Conservation (phyloP, 1,284 basidiomycete species). For the Somion occarium region DNA sequence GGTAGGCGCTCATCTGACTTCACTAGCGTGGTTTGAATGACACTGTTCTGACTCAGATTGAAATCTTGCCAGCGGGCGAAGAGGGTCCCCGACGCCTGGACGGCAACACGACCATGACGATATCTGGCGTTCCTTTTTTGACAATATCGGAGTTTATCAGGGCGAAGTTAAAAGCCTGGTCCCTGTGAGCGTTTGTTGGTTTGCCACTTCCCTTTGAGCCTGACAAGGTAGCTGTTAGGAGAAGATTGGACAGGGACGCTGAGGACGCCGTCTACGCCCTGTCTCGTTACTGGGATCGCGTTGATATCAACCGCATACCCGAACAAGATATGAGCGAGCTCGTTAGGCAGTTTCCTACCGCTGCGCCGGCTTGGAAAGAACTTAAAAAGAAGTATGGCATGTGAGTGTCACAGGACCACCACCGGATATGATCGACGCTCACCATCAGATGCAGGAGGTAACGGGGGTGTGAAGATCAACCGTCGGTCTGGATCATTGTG, state of each 20-base stretch:
- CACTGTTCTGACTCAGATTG: constrained; percentile 47
- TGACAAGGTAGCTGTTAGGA: constrained; percentile 34
- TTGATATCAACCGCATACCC: constrained; percentile 76
- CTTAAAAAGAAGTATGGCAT: constrained; percentile 65
- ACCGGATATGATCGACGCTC: neutral
- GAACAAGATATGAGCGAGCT: constrained; percentile 78
- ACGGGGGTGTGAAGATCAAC: neutral
- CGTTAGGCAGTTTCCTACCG: constrained; percentile 47
- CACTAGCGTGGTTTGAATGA: neutral
- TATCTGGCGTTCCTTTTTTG: constrained; percentile 69
- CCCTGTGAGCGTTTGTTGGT: constrained; percentile 71
- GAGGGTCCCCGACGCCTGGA: constrained; percentile 71
- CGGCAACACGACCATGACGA: constrained; percentile 52
- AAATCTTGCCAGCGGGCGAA: constrained; percentile 76
- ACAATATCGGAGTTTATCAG: constrained; percentile 75
- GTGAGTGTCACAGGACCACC: constrained; percentile 18
- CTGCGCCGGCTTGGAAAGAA: constrained; percentile 62
- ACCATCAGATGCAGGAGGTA: constrained; percentile 2
- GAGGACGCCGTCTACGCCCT: constrained; percentile 66
- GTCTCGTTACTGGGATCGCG: constrained; percentile 66
- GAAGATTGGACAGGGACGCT: constrained; percentile 62
- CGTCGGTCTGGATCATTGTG: neutral
- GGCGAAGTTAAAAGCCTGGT: constrained; percentile 74
- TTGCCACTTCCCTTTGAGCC: too few species aligned
- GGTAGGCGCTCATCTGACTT: constrained; percentile 21